Evolutionary conservation across 169 alveolate species (phyloP).

Genomic region (Theileria sp.): DNA sequence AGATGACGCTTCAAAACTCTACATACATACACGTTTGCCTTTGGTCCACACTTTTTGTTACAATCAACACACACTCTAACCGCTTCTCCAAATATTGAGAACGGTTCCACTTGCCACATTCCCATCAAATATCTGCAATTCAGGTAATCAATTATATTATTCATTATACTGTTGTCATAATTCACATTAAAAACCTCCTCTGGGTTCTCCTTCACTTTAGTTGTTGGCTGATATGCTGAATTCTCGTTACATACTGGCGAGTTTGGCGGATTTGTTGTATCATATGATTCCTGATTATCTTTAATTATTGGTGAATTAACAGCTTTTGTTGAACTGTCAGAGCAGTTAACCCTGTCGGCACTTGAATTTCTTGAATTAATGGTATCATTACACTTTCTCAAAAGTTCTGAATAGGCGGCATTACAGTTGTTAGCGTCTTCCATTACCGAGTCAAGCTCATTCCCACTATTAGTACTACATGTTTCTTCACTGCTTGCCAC

Average conservation of each 20-base stretch:
- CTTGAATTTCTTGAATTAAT: background rate
- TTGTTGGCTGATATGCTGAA: background rate
- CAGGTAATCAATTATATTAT: conserved; percentile 37
- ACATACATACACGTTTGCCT: conserved; percentile 76
- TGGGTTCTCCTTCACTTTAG: background rate
- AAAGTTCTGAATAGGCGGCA: background rate
- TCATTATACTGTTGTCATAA: background rate
- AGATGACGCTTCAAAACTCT: conserved; percentile 71
- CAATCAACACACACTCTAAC: conserved; percentile 58
- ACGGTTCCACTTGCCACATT: conserved; percentile 66
- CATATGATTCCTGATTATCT: background rate
- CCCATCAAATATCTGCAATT: conserved; percentile 59
- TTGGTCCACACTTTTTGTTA: conserved; percentile 48
- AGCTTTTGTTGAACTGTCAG: background rate
- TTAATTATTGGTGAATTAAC: background rate
- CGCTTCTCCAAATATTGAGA: conserved; percentile 55
- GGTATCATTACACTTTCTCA: background rate
- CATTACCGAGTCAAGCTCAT: background rate
- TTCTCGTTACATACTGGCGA: background rate
- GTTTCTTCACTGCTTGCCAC: background rate
- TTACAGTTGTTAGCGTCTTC: background rate
- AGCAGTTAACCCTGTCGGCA: background rate
- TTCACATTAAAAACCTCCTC: background rate
- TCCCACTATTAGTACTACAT: background rate
- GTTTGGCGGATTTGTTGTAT: background rate